phyloP scores from a whole-genome alignment of 768 basidiomycete genomes.

The Heimioporus sp. region DNA sequence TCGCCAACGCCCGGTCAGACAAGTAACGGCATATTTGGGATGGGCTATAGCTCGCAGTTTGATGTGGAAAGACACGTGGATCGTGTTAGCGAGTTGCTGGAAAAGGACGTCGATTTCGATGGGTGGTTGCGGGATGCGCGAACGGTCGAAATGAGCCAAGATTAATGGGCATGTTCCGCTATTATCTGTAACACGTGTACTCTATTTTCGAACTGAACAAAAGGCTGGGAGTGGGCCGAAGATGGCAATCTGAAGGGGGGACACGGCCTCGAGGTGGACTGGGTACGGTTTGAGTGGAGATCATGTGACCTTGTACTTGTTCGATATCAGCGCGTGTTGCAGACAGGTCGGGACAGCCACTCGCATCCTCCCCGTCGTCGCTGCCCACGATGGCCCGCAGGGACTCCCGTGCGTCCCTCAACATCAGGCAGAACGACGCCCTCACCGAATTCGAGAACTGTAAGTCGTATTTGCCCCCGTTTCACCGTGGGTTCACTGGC shows the following conservation, averaged over 20 bases:
- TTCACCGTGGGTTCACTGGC: slow-evolving; percentile 18
- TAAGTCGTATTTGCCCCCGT: slow-evolving; percentile 37
- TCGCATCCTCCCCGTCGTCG: slow-evolving; percentile 13
- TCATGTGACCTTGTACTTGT: slow-evolving; percentile 31
- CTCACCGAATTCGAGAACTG: slow-evolving; percentile 84
- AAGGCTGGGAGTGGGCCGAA: slow-evolving; percentile 19
- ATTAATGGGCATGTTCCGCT: slow-evolving; percentile 8
- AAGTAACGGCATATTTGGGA: slow-evolving; percentile 32
- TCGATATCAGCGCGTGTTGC: slow-evolving; percentile 36
- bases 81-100: slow-evolving; percentile 51
- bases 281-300: slow-evolving; percentile 17
- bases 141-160: slow-evolving; percentile 27
- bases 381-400: slow-evolving; percentile 33
- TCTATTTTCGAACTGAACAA: slow-evolving; percentile 19
- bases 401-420: slow-evolving; percentile 47
- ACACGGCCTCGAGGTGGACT: slow-evolving; percentile 26
- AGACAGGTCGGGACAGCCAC: slow-evolving; percentile 21
- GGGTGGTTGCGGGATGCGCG: slow-evolving; percentile 49
- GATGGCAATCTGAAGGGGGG: slow-evolving; percentile 28
- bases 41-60: slow-evolving; percentile 57
- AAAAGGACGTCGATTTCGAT: slow-evolving; percentile 56
- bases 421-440: slow-evolving; percentile 71
- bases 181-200: slow-evolving; percentile 17
- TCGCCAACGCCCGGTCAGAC: slow-evolving; percentile 11
- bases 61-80: slow-evolving; percentile 55